Percentiles rank a stretch among this genome's conserved stretches.
Evolutionary conservation across 2,329 filamentous ascomycete genomes (phyloP).

Genomic region (Trichoderma oligosporum): DNA sequence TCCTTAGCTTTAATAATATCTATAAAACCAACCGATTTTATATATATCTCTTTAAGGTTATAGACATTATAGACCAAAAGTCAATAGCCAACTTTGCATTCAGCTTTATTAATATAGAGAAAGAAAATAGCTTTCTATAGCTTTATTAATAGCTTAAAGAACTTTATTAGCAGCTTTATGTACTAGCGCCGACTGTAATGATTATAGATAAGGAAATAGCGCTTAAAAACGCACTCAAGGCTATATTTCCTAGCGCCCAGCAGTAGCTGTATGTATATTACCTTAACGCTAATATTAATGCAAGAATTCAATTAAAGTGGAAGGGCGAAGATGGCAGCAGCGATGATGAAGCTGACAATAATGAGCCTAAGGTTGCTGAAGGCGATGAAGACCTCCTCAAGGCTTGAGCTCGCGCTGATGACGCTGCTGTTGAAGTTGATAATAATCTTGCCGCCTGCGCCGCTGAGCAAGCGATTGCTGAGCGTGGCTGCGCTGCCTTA

Average conservation of each 20-base stretch:
- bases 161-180: not conserved
- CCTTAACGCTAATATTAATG: not conserved
- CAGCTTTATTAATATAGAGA: not conserved
- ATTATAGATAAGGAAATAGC: not conserved
- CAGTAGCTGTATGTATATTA: not conserved
- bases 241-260: not conserved
- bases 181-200: not conserved
- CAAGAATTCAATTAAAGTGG: not conserved
- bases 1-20: not conserved
- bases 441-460: not conserved
- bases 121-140: not conserved
- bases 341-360: not conserved
- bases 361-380: not conserved
- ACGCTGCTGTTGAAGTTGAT: not conserved
- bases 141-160: not conserved
- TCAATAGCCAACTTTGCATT: not conserved
- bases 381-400: not conserved
- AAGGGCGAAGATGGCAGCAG: not conserved
- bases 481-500: not conserved
- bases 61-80: not conserved
- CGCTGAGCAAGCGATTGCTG: not conserved
- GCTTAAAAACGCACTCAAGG: not conserved
- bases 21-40: not conserved
- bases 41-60: slow-evolving; percentile 2
- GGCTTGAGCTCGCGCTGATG: too few relatives aligned